Evolutionary conservation across 2,329 filamentous ascomycete species (phyloP).

Genomic region (Aureobasidium sp.): DNA sequence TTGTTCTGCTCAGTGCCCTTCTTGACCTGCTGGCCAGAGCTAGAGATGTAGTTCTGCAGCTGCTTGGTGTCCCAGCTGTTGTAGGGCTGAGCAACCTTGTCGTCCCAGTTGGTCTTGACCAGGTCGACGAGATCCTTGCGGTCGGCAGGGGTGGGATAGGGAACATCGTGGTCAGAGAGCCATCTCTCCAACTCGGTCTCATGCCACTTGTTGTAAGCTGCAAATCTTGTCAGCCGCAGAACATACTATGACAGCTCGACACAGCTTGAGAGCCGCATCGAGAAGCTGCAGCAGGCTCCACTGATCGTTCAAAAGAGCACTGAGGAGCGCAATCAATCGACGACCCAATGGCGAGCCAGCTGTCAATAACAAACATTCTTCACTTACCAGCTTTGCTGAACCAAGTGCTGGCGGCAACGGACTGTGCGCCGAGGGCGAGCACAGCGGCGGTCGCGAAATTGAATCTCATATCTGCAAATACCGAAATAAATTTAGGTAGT

Average conservation of each 20-base stretch:
- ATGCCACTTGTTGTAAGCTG: constrained; percentile 98
- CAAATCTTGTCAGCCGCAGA: constrained; percentile 2
- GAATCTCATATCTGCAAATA: constrained; percentile 62
- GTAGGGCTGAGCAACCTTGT: constrained; percentile 67
- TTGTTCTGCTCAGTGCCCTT: constrained; percentile 60
- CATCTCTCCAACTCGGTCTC: constrained; percentile 95
- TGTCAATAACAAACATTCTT: constrained; percentile 9
- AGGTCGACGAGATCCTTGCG: constrained; percentile 89
- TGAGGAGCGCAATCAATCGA: neutral
- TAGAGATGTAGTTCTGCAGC: constrained; percentile 59
- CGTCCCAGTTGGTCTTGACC: constrained; percentile 86
- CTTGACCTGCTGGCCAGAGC: constrained; percentile 65
- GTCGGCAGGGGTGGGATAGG: constrained; percentile 82
- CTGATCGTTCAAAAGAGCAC: neutral
- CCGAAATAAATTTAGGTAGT: constrained; percentile 4
- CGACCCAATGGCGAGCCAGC: neutral
- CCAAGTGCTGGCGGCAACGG: constrained; percentile 69
- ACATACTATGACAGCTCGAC: neutral
- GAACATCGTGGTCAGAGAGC: constrained; percentile 86
- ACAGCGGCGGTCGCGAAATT: constrained; percentile 60
- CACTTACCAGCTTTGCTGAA: constrained; percentile 75
- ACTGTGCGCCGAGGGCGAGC: constrained; percentile 64
- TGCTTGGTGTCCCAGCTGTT: constrained; percentile 66
- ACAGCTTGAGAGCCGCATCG: neutral
- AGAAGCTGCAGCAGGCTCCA: neutral